Evolutionary conservation across 1,139 yeast species (phyloP).

Genomic region (Debaryomycetaceae sp.): DNA sequence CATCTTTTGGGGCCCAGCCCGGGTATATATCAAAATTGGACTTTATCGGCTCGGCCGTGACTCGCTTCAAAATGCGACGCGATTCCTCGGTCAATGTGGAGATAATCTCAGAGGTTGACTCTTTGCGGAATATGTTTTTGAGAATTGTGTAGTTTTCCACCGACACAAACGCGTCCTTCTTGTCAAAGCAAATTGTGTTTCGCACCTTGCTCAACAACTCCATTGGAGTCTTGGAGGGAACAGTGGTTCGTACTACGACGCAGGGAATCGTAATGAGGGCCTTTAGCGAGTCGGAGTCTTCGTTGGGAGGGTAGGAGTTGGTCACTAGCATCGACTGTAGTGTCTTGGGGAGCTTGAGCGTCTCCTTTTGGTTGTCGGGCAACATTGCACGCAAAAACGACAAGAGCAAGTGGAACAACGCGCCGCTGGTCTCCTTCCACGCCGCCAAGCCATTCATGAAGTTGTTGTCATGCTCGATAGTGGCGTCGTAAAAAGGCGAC

Average conservation of each 20-base stretch:
- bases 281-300: constrained; percentile 33
- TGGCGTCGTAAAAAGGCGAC: constrained; percentile 41
- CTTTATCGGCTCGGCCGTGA: constrained; percentile 42
- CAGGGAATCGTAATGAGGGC: constrained; percentile 47
- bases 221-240: constrained; percentile 47
- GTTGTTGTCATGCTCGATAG: constrained; percentile 30
- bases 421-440: constrained; percentile 83
- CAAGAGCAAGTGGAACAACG: constrained; percentile 73
- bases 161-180: constrained; percentile 64
- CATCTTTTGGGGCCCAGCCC: constrained; percentile 35
- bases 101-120: constrained; percentile 52
- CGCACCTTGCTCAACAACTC: constrained; percentile 52
- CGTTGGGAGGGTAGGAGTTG: constrained; percentile 60
- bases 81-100: constrained; percentile 72
- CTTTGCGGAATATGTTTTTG: constrained; percentile 65
- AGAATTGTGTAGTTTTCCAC: constrained; percentile 76
- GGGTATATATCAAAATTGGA: constrained; percentile 37
- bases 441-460: constrained; percentile 70
- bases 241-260: constrained; percentile 62
- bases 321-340: constrained; percentile 59
- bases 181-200: constrained; percentile 64
- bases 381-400: constrained; percentile 79
- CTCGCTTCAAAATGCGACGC: constrained; percentile 56
- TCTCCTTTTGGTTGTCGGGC: constrained; percentile 56
- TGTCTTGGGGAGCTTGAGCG: constrained; percentile 58